A percentile compares a stretch with the other conserved stretches of the same genome.
phyloP scores from a whole-genome alignment of 2,329 filamentous ascomycete species.

The Fusarium sublunatum region DNA sequence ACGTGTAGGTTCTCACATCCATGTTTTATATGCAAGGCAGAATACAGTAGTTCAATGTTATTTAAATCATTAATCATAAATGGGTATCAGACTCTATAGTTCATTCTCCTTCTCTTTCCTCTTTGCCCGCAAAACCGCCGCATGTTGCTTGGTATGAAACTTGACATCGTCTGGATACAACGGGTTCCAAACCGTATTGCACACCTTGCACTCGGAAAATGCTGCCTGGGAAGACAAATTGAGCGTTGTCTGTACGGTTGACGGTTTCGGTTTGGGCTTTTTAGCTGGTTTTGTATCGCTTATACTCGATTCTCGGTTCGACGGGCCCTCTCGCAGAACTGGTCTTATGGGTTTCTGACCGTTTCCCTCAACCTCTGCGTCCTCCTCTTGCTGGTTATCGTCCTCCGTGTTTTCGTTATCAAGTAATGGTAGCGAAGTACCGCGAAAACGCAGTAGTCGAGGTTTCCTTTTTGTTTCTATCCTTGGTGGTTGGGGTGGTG shows the following conservation, averaged over 20 bases:
- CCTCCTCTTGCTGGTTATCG: background rate
- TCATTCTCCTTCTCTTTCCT: slow-evolving; percentile 41
- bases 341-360: background rate
- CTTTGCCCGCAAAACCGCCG: slow-evolving; percentile 47
- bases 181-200: slow-evolving; percentile 59
- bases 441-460: slow-evolving; percentile 48
- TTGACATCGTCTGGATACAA: slow-evolving; percentile 58
- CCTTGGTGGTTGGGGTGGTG: slow-evolving; percentile 21
- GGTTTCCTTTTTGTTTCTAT: slow-evolving; percentile 38
- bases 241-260: slow-evolving; percentile 56
- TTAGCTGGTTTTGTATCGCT: slow-evolving; percentile 31
- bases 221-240: slow-evolving; percentile 56
- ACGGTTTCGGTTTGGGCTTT: slow-evolving; percentile 38
- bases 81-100: slow-evolving; percentile 43
- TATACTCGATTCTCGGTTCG: slow-evolving; percentile 10
- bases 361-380: background rate
- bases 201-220: slow-evolving; percentile 58
- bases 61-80: slow-evolving; percentile 30
- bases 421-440: slow-evolving; percentile 28
- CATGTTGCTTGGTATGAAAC: slow-evolving; percentile 56
- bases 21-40: too few species aligned
- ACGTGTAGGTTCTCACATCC: too few species aligned
- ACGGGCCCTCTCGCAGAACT: background rate
- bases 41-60: background rate
- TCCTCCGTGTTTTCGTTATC: slow-evolving; percentile 12